A percentile compares a stretch with the other conserved stretches of the same genome.
These are phyloP conservation scores for Cryptococcus sp. DNA, from an alignment of 1,284 basidiomycete genomes.

Conservation along the genomic window DNA sequence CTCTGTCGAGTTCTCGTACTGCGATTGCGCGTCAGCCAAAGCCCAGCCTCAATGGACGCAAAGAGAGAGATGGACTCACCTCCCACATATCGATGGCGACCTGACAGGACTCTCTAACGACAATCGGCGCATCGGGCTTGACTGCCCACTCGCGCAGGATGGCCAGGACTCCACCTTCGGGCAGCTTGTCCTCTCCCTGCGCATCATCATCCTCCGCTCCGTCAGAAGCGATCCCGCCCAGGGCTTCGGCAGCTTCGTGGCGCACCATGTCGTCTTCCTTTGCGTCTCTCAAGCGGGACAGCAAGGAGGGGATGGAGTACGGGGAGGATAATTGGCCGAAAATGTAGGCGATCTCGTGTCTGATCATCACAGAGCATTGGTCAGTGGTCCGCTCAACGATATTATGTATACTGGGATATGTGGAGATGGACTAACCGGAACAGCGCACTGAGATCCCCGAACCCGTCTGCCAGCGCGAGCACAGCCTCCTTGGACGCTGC, in stretches of 20 bases:
- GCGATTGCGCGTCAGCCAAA: not conserved
- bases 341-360: slow-evolving; percentile 96
- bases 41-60: not conserved
- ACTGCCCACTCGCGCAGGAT: slow-evolving; percentile 83
- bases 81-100: slow-evolving; percentile 98
- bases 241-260: slow-evolving; percentile 97
- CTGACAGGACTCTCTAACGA: slow-evolving; percentile 94
- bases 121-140: slow-evolving; percentile 74
- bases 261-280: slow-evolving; percentile 95
- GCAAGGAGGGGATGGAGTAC: slow-evolving; percentile 81
- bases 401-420: not conserved
- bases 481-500: slow-evolving; percentile 67
- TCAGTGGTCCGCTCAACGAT: not conserved
- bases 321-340: slow-evolving; percentile 93
- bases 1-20: slow-evolving; percentile 82
- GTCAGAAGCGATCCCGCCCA: slow-evolving; percentile 92
- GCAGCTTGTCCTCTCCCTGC: slow-evolving; percentile 13
- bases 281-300: slow-evolving; percentile 72
- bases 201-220: slow-evolving; percentile 52
- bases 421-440: slow-evolving; percentile 71
- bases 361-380: slow-evolving; percentile 41
- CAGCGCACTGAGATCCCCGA: slow-evolving; percentile 79
- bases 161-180: slow-evolving; percentile 67
- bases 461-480: slow-evolving; percentile 85
- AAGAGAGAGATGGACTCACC: slow-evolving; percentile 47